Conservation (phyloP, 805 yeast genomes). For the Yamadazyma nakazawae region DNA sequence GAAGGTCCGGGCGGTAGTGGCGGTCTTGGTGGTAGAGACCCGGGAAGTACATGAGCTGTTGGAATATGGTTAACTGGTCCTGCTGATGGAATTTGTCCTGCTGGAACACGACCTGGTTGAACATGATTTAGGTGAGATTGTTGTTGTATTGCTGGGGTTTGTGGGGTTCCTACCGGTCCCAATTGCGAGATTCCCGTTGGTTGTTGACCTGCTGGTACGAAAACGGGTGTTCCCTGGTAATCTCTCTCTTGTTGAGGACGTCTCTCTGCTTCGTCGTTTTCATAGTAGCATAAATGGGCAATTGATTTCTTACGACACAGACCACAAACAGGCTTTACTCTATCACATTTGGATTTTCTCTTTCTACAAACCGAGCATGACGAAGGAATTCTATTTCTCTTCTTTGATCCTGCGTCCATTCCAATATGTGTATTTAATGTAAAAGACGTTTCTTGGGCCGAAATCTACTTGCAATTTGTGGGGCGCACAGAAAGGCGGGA, state of each 20-base stretch:
- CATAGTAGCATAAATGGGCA: conserved; percentile 41
- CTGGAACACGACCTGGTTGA: neutral
- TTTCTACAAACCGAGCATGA: conserved; percentile 45
- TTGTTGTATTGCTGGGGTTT: too few relatives aligned
- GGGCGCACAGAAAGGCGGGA: neutral
- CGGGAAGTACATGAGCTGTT: neutral
- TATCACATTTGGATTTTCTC: conserved; percentile 41
- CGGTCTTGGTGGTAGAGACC: neutral
- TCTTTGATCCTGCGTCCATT: conserved; percentile 24
- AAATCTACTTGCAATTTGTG: neutral
- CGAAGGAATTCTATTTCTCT: conserved; percentile 40
- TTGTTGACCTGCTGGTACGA: neutral
- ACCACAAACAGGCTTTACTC: conserved; percentile 42
- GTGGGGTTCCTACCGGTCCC: too few relatives aligned
- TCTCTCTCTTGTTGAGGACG: neutral
- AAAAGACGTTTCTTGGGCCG: neutral
- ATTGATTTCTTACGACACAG: conserved; percentile 40
- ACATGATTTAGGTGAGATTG: too few relatives aligned
- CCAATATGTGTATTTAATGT: neutral
- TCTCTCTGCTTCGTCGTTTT: conserved; percentile 16
- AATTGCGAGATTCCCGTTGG: neutral
- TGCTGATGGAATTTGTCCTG: neutral
- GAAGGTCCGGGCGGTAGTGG: neutral
- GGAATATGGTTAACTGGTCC: neutral
- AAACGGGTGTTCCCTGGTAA: neutral